A percentile compares a stretch with the other conserved stretches of the same genome.
Evolutionary conservation across 257 asterid species (phyloP).

Genomic region (Jasminum sambac): DNA sequence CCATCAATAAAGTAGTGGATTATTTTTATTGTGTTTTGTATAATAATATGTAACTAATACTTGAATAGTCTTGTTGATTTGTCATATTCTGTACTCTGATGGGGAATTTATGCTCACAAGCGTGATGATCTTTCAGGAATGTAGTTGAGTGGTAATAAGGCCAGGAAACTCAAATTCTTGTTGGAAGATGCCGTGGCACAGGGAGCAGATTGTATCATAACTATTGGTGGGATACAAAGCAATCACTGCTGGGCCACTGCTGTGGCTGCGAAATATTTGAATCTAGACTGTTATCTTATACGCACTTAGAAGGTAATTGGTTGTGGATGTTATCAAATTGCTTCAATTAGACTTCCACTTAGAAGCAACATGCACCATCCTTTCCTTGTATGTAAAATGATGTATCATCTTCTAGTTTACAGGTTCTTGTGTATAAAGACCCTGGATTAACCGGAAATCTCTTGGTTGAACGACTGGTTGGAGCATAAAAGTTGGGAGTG

Average conservation of each 20-base stretch:
- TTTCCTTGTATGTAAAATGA: conserved; percentile 13
- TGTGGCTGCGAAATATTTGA: conserved; percentile 88
- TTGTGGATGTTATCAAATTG: not conserved
- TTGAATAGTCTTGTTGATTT: not conserved
- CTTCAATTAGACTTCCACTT: conserved; percentile 1
- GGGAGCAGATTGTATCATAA: conserved; percentile 88
- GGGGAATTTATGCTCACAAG: conserved; percentile 41
- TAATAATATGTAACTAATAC: not conserved
- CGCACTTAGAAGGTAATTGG: conserved; percentile 84
- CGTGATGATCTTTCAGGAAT: conserved; percentile 98
- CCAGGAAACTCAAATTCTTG: conserved; percentile 93
- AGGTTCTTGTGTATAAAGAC: conserved; percentile 82
- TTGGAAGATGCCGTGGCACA: conserved; percentile 89
- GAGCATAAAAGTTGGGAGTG: conserved; percentile 83
- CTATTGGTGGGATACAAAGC: conserved; percentile 97
- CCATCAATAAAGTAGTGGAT: conserved; percentile 2
- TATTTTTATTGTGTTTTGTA: not conserved
- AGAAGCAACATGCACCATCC: not conserved
- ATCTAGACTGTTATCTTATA: conserved; percentile 83
- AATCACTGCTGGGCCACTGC: conserved; percentile 99
- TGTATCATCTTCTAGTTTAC: conserved; percentile 24
- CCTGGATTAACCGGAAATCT: conserved; percentile 98
- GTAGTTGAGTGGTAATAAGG: conserved; percentile 99
- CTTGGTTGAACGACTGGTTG: conserved; percentile 93
- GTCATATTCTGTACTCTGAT: conserved; percentile 28